Evolutionary conservation across 495 filamentous ascomycete species (phyloP).

Genomic region (Mycothermus thermophilus): DNA sequence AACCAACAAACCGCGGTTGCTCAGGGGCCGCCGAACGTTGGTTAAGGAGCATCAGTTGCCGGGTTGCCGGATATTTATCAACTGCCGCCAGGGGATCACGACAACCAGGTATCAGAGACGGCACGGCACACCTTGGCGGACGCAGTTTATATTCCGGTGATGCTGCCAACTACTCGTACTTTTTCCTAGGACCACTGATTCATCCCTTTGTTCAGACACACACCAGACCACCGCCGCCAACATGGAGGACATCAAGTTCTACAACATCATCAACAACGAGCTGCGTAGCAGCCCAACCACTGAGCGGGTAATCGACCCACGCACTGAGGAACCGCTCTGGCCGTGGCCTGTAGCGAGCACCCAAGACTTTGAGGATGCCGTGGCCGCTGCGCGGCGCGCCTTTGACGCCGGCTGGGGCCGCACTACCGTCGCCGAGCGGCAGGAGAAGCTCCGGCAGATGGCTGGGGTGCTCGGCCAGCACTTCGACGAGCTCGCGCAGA

Average conservation of each 20-base stretch:
- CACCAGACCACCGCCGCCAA: too few relatives aligned
- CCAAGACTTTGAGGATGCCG: conserved; percentile 38
- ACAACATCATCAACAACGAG: conserved; percentile 35
- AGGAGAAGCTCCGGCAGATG: conserved; percentile 39
- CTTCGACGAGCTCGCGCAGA: conserved; percentile 21
- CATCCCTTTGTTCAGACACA: too few relatives aligned
- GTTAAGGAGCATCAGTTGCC: too few relatives aligned
- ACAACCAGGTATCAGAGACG: too few relatives aligned
- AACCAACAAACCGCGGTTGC: too few relatives aligned
- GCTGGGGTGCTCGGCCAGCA: conserved; percentile 26
- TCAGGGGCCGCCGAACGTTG: too few relatives aligned
- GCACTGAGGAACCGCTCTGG: conserved; percentile 35
- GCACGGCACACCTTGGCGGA: too few relatives aligned
- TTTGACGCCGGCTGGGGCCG: conserved; percentile 33
- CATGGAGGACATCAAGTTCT: conserved; percentile 26
- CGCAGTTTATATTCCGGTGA: too few relatives aligned
- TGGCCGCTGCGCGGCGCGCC: conserved; percentile 30
- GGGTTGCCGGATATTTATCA: too few relatives aligned
- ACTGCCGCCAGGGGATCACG: too few relatives aligned
- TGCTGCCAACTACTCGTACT: too few relatives aligned
- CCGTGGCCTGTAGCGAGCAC: conserved; percentile 28
- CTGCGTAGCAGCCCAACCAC: conserved; percentile 19
- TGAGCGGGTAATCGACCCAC: conserved; percentile 31
- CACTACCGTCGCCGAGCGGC: conserved; percentile 32
- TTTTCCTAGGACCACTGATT: too few relatives aligned